Evolutionary conservation across 768 basidiomycete species (phyloP), one percentile per base, ranked within the genome.

Genomic region (Rhodotorula sphaerocarpa): DNA sequence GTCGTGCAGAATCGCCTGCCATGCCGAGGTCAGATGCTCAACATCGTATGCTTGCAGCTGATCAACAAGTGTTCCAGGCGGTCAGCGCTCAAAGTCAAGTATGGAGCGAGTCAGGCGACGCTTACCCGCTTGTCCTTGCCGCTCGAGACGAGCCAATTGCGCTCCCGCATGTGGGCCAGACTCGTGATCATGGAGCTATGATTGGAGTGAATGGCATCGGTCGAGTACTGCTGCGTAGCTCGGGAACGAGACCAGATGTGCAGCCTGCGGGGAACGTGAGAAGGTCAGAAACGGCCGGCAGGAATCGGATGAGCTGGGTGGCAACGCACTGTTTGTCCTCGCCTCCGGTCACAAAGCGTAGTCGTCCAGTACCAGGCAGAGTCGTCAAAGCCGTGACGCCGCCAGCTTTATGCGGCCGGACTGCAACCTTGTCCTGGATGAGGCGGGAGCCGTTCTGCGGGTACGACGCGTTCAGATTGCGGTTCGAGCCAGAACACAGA

Each of bases 261-360:
- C n/a, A 66, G 21, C 41, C 56, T 65, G 50, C 33, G 42, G 34
- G 16, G 14, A 14, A n/a, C n/a, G n/a, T 9, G 3, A 36, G 20
- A 14, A 11, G 34, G 28, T 28, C 18, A 44, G 42, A 27, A 30
- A 3, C 18, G 27, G 16, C 11, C 3, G 5, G 11, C n/a, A 42
- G 28, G 7, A 33, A 27, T 18, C 5, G 30, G 16, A 11, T 33
- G 41, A 21, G 25, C 21, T 41, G 7, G 33, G 30, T 21, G 5
- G 5, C 16, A 39, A 55, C 55, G 16, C 31, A 59, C 63, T 59
- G 53, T 50, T 66, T 66, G 44, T 66, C 65, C n/a, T 66, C 65
- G 5, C 65, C 65, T 21, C 51, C 65, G 0, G 65, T 66, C 34
- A 61, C 46, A 42, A 57, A 66, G n/a, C 59, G 59, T 21, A 66